Conservation (phyloP, 2,329 filamentous ascomycete genomes). For the Hirsutella thompsonii region DNA sequence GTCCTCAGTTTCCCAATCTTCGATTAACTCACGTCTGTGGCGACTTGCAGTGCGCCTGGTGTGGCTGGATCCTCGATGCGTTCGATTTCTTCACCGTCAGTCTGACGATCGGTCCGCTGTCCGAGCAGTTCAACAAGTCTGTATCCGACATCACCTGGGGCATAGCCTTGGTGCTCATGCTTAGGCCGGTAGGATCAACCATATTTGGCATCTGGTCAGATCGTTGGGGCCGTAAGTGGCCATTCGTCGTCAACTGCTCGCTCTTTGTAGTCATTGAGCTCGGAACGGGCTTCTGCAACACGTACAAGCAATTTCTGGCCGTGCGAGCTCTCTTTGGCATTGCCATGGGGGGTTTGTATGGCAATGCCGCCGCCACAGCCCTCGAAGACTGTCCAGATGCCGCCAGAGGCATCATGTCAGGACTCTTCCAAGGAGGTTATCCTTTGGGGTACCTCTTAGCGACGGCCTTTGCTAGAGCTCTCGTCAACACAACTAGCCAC, state of each 20-base stretch:
- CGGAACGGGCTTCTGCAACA: conserved; percentile 56
- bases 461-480: conserved; percentile 46
- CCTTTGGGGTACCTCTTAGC: conserved; percentile 52
- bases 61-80: conserved; percentile 42
- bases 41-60: neutral
- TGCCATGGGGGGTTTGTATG: conserved; percentile 72
- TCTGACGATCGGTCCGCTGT: conserved; percentile 40
- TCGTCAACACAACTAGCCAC: conserved; percentile 65
- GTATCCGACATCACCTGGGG: conserved; percentile 51
- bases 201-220: conserved; percentile 41
- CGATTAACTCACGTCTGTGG: neutral
- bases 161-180: conserved; percentile 50
- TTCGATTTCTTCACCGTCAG: conserved; percentile 58
- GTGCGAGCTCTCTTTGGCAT: conserved; percentile 65
- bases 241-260: conserved; percentile 63
- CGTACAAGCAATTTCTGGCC: conserved; percentile 59
- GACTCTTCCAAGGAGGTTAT: conserved; percentile 64
- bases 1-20: conserved; percentile 2
- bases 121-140: conserved; percentile 35
- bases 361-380: conserved; percentile 67
- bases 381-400: conserved; percentile 60
- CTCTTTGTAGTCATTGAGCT: conserved; percentile 61
- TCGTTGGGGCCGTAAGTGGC: conserved; percentile 52
- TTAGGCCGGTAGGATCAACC: conserved; percentile 42
- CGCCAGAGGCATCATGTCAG: conserved; percentile 60